Base-by-base conservation (phyloP, 192 early-diverging fungal species). In the Dissophora globulifera region DNA sequence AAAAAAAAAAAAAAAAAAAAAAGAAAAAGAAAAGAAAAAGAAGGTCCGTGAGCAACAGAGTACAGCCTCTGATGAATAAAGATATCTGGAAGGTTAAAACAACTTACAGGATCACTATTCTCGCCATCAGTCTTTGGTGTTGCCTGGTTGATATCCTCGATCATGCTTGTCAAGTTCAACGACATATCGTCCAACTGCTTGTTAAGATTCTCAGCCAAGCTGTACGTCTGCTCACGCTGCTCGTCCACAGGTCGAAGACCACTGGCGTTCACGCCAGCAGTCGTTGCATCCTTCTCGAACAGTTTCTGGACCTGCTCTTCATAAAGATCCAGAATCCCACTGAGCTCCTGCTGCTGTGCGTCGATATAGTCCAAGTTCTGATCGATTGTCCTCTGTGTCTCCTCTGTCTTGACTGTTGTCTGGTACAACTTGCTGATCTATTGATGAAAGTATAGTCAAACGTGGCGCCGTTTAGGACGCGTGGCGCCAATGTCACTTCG, bases 281-380 rank as follows among this genome's bases (percentile, higher is more conserved):
- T 86, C 57, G 74, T 60, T 50, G 63, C 58, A 50, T 76, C 64
- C 75, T 82, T 60, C 19, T 79, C 78, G 72, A 81, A 68, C 55
- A 78, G 52, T 45, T 85, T 62, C 47, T 68, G 67, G 46, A 94
- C 80, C 67, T 93, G 84, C 46, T 83, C 65, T 68, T 96, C 94
- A 63, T 93, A 99, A n/a, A 82, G 79, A 54, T 93, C 86, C 43
- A 99, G 81, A 23, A 93, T 84, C n/a, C 69, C 80, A 69, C 84
- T 84, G 57, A 99, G 84, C 55, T 95, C 92, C 26, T 79, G 79
- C 67, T 97, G 95, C 81, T 96, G 96, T 31, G 84, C 79, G 46
- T 94, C 93, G 67, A 99, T 91, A 78, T 92, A 93, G 52, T 92
- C 90, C 55, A 99, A 81, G 60, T 88, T 94, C 52, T 93, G 87